Conservation (phyloP, 2,329 filamentous ascomycete species). For the Aschersonia sp. region DNA sequence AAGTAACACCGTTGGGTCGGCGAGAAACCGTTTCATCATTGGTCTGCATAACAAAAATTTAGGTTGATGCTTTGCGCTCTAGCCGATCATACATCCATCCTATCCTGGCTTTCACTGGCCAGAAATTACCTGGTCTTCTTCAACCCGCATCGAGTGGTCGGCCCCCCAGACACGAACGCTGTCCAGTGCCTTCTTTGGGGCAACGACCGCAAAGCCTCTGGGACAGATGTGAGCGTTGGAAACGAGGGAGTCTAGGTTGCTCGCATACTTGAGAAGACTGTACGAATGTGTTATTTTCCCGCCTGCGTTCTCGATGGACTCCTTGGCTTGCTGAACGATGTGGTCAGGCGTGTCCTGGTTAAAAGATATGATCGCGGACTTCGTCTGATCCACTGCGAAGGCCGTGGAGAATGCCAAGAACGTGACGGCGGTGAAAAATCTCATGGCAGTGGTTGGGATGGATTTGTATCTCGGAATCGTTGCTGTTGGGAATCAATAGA, state of each 20-base stretch:
- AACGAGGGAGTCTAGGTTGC: background rate
- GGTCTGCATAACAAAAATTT: too few species aligned
- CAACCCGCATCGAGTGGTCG: constrained; percentile 37
- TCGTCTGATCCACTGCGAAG: constrained; percentile 49
- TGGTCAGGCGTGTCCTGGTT: constrained; percentile 47
- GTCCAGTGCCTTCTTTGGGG: constrained; percentile 54
- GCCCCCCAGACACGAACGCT: constrained; percentile 48
- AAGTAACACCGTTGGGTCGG: too few species aligned
- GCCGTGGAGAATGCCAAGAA: constrained; percentile 44
- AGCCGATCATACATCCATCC: too few species aligned
- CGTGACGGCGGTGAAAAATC: constrained; percentile 37
- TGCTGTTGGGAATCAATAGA: background rate
- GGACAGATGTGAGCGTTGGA: constrained; percentile 10
- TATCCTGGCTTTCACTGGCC: constrained; percentile 7
- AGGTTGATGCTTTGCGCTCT: too few species aligned
- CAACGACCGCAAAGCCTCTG: constrained; percentile 67
- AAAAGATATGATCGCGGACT: constrained; percentile 68
- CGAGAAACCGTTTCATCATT: too few species aligned
- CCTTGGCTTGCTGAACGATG: constrained; percentile 56
- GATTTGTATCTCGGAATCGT: background rate
- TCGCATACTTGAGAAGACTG: constrained; percentile 47
- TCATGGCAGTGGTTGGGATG: constrained; percentile 36
- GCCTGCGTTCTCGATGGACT: constrained; percentile 53
- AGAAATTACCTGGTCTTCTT: constrained; percentile 60
- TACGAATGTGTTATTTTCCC: constrained; percentile 72